Conservation (phyloP, 2,329 filamentous ascomycete species). For the Stachybotrys echinatus region DNA sequence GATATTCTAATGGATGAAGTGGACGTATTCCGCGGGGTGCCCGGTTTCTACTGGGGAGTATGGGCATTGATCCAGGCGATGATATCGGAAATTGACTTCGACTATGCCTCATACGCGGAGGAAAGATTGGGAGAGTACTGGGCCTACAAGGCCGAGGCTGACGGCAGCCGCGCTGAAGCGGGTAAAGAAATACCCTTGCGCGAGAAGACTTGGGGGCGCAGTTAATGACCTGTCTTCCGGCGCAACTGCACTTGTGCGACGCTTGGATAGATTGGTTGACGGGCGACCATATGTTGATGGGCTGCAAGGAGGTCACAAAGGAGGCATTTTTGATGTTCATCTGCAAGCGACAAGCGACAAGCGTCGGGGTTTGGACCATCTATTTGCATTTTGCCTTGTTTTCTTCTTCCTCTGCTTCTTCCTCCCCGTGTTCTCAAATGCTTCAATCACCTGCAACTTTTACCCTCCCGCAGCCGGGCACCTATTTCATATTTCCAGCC, state of each 20-base stretch:
- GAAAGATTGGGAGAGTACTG: slow-evolving; percentile 84
- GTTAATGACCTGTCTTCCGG: slow-evolving; percentile 11
- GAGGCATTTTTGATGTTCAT: neutral
- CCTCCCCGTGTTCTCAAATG: neutral
- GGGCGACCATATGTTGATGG: neutral
- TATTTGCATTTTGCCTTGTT: neutral
- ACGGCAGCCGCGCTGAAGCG: slow-evolving; percentile 50
- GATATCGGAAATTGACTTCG: slow-evolving; percentile 94
- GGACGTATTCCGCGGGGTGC: slow-evolving; percentile 80
- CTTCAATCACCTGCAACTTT: neutral
- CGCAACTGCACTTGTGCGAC: neutral
- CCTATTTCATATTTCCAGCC: too few species aligned
- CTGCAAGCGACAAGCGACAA: too few species aligned
- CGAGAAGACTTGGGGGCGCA: slow-evolving; percentile 70
- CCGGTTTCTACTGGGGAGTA: slow-evolving; percentile 87
- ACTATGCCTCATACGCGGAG: slow-evolving; percentile 90
- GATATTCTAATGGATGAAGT: slow-evolving; percentile 72
- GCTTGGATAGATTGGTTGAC: neutral
- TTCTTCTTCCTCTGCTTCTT: neutral
- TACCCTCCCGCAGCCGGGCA: slow-evolving; percentile 3
- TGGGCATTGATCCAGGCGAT: slow-evolving; percentile 94
- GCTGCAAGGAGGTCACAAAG: neutral
- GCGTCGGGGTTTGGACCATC: neutral
- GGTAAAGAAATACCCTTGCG: slow-evolving; percentile 64
- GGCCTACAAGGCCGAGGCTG: slow-evolving; percentile 75